Evolutionary conservation across 225 moss, liverwort and hornwort genomes (phyloP).

Genomic region (Bryum argenteum): DNA sequence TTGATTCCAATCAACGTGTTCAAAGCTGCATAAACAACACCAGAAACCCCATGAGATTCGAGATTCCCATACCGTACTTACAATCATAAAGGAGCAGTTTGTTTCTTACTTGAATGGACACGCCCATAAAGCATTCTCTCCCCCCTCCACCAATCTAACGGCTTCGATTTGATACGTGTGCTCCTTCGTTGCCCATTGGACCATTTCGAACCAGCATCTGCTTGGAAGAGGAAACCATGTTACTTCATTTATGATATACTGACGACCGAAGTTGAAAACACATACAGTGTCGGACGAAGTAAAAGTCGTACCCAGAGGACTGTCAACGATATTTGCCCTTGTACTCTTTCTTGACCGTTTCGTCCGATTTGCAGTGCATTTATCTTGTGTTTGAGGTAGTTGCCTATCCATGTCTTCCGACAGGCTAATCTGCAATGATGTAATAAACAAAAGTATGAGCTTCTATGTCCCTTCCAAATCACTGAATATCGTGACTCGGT

Average conservation of each 20-base stretch:
- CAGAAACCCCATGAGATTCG: conserved; percentile 17
- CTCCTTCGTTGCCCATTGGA: conserved; percentile 54
- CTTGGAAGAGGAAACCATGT: conserved; percentile 17
- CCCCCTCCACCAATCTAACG: conserved; percentile 71
- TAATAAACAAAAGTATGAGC: background rate
- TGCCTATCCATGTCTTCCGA: conserved; percentile 15
- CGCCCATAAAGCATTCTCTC: conserved; percentile 64
- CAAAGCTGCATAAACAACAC: conserved; percentile 48
- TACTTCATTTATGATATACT: conserved; percentile 15
- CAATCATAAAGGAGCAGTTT: background rate
- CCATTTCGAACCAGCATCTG: conserved; percentile 69
- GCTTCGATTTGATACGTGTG: conserved; percentile 61
- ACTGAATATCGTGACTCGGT: background rate
- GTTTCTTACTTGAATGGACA: conserved; percentile 57
- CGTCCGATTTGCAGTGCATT: conserved; percentile 37
- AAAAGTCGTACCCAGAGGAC: conserved; percentile 51
- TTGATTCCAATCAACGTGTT: conserved; percentile 67
- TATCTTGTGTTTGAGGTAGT: conserved; percentile 19
- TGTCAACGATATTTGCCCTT: conserved; percentile 35
- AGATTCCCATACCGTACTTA: conserved; percentile 1
- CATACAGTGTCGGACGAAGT: background rate
- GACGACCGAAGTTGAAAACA: background rate
- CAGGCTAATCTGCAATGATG: conserved; percentile 34
- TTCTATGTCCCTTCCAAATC: background rate
- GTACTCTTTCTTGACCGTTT: conserved; percentile 43